Evolutionary conservation across 1,284 basidiomycete genomes (phyloP), one percentile per base, ranked within the genome.

Genomic region (Taiwanofungus camphoratus): DNA sequence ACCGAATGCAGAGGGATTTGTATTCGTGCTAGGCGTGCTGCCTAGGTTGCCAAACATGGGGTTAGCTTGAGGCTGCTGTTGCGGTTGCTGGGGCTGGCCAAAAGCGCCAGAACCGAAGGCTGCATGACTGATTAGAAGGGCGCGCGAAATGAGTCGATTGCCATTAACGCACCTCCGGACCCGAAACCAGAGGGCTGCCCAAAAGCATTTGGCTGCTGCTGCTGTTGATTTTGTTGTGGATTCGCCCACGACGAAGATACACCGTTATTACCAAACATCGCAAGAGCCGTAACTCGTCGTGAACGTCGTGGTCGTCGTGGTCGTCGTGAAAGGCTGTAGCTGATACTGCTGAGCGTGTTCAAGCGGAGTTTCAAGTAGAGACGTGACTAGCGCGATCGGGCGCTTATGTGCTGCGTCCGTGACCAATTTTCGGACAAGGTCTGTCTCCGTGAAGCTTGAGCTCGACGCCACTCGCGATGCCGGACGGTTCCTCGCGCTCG

Each of bases 41-140:
- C 65, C 68, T 39, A 81, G 57, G 53, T 72, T 76, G 45, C 85
- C 85, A 61, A 87, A 88, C 81, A 87, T 87, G 33, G 87, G 82
- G 52, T 90, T 89, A 2, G 76, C 72, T 57, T 80, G 80, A 37
- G 81, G 78, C 50, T 72, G 75, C 40, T 56, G 58, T 44, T 59
- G 78, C 52, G 70, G 75, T 46, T 68, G 69, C 49, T 70, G 73
- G 44, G 66, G 63, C 58, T 73, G 68, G 46, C 69, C 66, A 59
- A 76, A 76, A 35, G 68, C 61, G 53, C 64, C 60, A 48, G 68
- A 55, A 47, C 69, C 67, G 56, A 76, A 77, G 24, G 64, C 69
- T 69, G 59, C 50, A 56, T 45, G 45, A 39, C 50, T 44, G 57
- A 55, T 54, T 58, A 52, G 55, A 55, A 57, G 56, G 56, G 49